A percentile compares a stretch with the other conserved stretches of the same genome.
These are phyloP conservation scores for Trichosporon coremiiforme DNA, from an alignment of 1,284 basidiomycete genomes.

Conservation along the genomic window DNA sequence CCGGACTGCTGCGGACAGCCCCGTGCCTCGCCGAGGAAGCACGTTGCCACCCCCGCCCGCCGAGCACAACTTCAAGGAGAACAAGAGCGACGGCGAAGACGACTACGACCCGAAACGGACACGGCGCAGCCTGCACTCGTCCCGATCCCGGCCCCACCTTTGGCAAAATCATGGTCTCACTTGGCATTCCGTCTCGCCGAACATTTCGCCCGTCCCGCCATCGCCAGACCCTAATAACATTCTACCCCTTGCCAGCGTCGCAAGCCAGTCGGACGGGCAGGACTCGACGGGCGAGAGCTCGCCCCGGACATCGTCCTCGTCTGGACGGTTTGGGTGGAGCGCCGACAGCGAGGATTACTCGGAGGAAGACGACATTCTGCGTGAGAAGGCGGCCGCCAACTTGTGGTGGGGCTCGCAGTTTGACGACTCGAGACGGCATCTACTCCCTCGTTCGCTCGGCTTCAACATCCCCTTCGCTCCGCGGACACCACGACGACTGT, in stretches of 20 bases:
- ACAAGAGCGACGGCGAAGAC: constrained; percentile 14
- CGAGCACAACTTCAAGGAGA: constrained; percentile 6
- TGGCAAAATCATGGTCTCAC: neutral
- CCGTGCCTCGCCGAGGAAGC: constrained; percentile 7
- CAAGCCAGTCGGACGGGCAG: constrained; percentile 14
- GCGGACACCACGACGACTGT: neutral
- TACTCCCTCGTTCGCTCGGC: neutral
- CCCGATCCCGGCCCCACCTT: neutral
- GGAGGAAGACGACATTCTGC: constrained; percentile 9
- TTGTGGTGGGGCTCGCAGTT: constrained; percentile 6
- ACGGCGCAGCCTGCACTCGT: neutral
- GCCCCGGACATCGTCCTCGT: neutral
- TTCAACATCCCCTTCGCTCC: neutral
- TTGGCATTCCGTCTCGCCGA: constrained; percentile 8
- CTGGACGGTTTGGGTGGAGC: constrained; percentile 11
- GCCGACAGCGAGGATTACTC: constrained; percentile 11
- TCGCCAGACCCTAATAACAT: constrained; percentile 15
- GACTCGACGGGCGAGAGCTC: constrained; percentile 10
- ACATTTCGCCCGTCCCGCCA: neutral
- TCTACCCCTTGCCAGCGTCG: constrained; percentile 12
- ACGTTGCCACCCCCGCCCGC: constrained; percentile 2
- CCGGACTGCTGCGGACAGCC: constrained; percentile 11
- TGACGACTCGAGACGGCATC: neutral
- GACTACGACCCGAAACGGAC: constrained; percentile 4
- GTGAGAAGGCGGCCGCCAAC: neutral